Evolutionary conservation across 2,329 filamentous ascomycete genomes (phyloP), one percentile per base, ranked within the genome.

Genomic region (Xylariaceae sp.): DNA sequence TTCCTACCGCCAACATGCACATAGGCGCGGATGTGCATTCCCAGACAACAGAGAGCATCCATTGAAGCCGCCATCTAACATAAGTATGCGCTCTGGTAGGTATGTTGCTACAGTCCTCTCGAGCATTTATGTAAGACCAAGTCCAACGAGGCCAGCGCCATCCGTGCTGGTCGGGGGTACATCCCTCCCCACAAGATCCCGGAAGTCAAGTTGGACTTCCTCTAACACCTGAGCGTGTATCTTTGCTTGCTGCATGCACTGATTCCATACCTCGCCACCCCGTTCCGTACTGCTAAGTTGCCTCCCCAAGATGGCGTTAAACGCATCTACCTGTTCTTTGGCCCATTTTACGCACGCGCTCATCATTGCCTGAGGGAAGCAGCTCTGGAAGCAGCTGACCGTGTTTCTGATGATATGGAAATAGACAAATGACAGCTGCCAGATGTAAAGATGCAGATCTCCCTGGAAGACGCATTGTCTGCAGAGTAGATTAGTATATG

Each of bases 291-390:
- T 91, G 72, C 90, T 95, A 57, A 99, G 76, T 72, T 97, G 94
- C 55, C 92, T 79, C 34, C 80, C 83, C 36, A 99, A 76, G 47
- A 94, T 84, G 43, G 79, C 79, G 65, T 96, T 97, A 76, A 97
- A 97, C 1, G 85, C 85, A 63, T 96, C 92, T 1, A 97, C 84
- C 68, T 95, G 86, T 63, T 94, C 87, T 71, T 96, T 97, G n/a
- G 91, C 92, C 94, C 94, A 99, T 68, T 92, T 95, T 64, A 99
- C 92, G 64, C 91, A 95, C 0, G 92, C 91, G 65, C 90, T 95
- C 80, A 94, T 95, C 76, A 94, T 89, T 13, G 85, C 78, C 22
- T 89, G 80, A 10, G 91, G 86, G 68, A 97, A 97, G 69, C 90
- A 95, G 49, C 78, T 76, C 67, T 95, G 90, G 71, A 94, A 96